phyloP scores from a whole-genome alignment of 148 eudicot genomes.

The Camellia japonica region DNA sequence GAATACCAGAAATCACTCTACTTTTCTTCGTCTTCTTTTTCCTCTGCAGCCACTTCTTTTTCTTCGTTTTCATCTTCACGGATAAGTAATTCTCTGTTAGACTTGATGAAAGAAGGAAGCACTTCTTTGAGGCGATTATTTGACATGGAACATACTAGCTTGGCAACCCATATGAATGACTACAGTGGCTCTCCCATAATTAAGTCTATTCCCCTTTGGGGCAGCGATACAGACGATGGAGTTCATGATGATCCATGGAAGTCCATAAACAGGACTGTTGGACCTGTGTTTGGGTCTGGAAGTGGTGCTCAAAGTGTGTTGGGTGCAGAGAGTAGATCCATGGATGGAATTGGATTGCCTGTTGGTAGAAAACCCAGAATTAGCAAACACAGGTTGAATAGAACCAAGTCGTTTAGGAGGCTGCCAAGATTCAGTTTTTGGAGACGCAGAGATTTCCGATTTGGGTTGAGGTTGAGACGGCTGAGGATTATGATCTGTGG shows the following conservation, averaged over 20 bases:
- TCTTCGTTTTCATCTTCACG: slow-evolving; percentile 28
- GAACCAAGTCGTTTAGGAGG: slow-evolving; percentile 38
- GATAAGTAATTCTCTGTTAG: slow-evolving; percentile 25
- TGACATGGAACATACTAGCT: slow-evolving; percentile 52
- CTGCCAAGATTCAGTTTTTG: slow-evolving; percentile 35
- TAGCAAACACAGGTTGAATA: slow-evolving; percentile 17
- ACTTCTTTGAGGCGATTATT: slow-evolving; percentile 39
- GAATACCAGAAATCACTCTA: slow-evolving; percentile 31
- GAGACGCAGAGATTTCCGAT: slow-evolving; percentile 28
- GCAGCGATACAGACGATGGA: background rate
- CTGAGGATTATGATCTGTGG: slow-evolving; percentile 30
- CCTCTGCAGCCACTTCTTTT: slow-evolving; percentile 21
- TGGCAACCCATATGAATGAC: slow-evolving; percentile 28
- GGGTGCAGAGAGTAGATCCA: slow-evolving; percentile 14
- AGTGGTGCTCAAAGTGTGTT: background rate
- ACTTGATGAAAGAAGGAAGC: slow-evolving; percentile 33
- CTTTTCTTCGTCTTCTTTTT: slow-evolving; percentile 23
- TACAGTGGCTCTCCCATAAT: slow-evolving; percentile 40
- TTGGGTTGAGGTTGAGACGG: slow-evolving; percentile 26
- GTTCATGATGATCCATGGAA: no score
- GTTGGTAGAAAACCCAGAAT: background rate
- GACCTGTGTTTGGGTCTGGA: slow-evolving; percentile 1
- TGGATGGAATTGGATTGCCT: background rate
- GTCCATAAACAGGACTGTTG: background rate
- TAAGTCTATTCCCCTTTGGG: slow-evolving; percentile 14